Evolutionary conservation across 176 grass and related monocot species (phyloP).

Genomic region (Secale cereale): DNA sequence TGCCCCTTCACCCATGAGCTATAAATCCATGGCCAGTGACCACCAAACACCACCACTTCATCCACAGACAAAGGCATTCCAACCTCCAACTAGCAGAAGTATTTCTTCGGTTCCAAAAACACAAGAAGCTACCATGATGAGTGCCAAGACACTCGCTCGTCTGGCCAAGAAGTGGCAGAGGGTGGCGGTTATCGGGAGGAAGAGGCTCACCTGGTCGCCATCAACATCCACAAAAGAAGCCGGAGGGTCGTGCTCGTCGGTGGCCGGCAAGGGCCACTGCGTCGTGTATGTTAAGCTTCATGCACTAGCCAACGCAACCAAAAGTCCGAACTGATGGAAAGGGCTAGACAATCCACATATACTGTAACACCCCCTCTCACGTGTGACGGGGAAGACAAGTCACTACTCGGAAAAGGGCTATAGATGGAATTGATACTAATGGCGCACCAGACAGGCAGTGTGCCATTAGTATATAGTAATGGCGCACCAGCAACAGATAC

Average conservation of each 20-base stretch:
- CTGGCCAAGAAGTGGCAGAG: conserved; percentile 47
- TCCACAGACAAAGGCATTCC: neutral
- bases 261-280: conserved; percentile 34
- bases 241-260: neutral
- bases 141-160: conserved; percentile 12
- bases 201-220: neutral
- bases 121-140: conserved; percentile 18
- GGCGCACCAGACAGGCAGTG: too few relatives aligned
- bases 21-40: neutral
- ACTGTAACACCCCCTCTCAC: too few relatives aligned
- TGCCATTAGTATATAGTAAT: too few relatives aligned
- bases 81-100: neutral
- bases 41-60: neutral
- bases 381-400: too few relatives aligned
- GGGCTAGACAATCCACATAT: too few relatives aligned
- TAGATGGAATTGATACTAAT: too few relatives aligned
- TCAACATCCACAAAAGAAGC: neutral
- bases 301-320: too few relatives aligned
- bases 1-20: neutral
- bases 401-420: too few relatives aligned
- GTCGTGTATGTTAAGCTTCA: too few relatives aligned
- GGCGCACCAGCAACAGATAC: too few relatives aligned
- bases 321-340: too few relatives aligned
- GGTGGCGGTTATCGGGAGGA: neutral
- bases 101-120: neutral